Conservation (phyloP, 495 filamentous ascomycete species). For the Penicillium pancosmium region DNA sequence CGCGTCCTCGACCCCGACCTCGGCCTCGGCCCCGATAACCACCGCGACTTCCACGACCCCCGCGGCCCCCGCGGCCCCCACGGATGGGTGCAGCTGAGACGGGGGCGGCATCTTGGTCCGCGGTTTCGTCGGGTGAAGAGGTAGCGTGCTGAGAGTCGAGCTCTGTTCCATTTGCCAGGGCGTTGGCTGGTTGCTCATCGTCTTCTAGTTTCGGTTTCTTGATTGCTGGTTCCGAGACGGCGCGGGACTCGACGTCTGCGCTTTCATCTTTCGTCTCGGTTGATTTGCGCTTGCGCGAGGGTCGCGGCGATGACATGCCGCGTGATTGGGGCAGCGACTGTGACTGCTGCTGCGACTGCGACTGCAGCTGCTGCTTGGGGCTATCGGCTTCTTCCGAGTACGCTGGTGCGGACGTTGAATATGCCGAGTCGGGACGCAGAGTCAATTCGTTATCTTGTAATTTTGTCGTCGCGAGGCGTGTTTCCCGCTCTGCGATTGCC, state of each 20-base stretch:
- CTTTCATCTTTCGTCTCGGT: slow-evolving; percentile 30
- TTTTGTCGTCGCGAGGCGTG: background rate
- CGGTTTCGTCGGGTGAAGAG: slow-evolving; percentile 23
- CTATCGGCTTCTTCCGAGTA: background rate
- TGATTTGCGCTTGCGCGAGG: slow-evolving; percentile 37
- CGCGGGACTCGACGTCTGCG: slow-evolving; percentile 12
- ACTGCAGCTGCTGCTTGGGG: background rate
- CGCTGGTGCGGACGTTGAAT: background rate
- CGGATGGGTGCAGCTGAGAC: slow-evolving; percentile 18
- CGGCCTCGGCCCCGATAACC: slow-evolving; percentile 29
- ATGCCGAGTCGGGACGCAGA: background rate
- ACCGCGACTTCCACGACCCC: slow-evolving; percentile 37
- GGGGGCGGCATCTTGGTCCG: slow-evolving; percentile 4
- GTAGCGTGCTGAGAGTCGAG: slow-evolving; percentile 13
- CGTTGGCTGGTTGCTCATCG: slow-evolving; percentile 14
- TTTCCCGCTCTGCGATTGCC: background rate
- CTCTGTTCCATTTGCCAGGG: background rate
- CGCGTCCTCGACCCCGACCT: slow-evolving; percentile 39
- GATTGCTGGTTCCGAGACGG: slow-evolving; percentile 15
- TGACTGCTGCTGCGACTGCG: no score
- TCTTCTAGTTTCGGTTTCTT: slow-evolving; percentile 42
- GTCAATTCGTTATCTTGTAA: background rate
- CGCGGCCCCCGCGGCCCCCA: slow-evolving; percentile 39
- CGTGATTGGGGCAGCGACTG: background rate
- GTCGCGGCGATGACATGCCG: slow-evolving; percentile 17